Evolutionary conservation across 768 basidiomycete species (phyloP), one percentile per base, ranked within the genome.

Genomic region (Daedaleopsis sinensis): DNA sequence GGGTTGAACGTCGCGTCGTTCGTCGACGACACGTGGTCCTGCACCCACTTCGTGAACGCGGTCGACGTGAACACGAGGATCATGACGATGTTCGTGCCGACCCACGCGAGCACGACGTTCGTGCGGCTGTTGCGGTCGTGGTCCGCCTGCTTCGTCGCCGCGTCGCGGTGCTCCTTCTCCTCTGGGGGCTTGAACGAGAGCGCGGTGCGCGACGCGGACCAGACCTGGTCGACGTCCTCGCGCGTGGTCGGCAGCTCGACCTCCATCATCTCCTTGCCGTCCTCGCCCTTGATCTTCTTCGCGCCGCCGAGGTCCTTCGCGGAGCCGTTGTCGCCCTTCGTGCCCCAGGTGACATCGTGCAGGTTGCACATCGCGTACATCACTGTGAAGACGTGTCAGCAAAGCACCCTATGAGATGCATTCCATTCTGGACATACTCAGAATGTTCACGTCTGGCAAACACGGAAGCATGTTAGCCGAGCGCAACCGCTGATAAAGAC

Each of bases 281-380:
- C 87, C 38, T 89, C 88, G 57, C 84, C 86, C 77, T 91, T 89
- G 61, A 93, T 80, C 74, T 94, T 95, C 81, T 94, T 95, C 1
- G 93, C 94, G 11, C 89, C 87, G 58, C 94, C 94, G 12, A 96
- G 82, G 71, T 96, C 94, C 74, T 96, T 95, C 15, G 87, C 78
- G 12, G 93, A 78, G 43, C 91, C 90, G 67, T 95, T 94, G 77
- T 95, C 93, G 63, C 94, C 94, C 71, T 96, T 94, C 32, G 94
- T 96, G 62, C 94, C 94, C 94, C 89, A 91, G 36, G 89, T 90
- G 48, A 95, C 91, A 71, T 94, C 92, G 74, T 94, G 93, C 66
- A 93, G 71, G 72, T 92, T 93, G 78, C 94, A 97, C 84, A 96
- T 94, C 35, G 93, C 93, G 71, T 96, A 96, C 83, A 93, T 96